phyloP scores from a whole-genome alignment of 225 moss, liverwort and hornwort species.

The Sphagnum tenellum region DNA sequence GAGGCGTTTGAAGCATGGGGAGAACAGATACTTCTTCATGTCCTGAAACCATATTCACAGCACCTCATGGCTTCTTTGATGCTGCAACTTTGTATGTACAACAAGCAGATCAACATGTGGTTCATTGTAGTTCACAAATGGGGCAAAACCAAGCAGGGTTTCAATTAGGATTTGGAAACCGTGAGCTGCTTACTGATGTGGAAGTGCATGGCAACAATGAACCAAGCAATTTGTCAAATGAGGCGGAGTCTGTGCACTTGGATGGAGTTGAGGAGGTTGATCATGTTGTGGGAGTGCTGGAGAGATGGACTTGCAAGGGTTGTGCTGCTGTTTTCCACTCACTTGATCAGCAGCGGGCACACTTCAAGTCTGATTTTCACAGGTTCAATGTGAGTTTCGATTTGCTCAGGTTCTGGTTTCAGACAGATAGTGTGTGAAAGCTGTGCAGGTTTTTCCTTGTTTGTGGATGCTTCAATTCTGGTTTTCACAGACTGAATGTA shows the following conservation, averaged over 20 bases:
- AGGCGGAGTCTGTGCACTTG: not conserved
- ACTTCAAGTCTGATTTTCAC: constrained; percentile 89
- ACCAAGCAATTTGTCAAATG: constrained; percentile 5
- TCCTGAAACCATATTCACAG: constrained; percentile 42
- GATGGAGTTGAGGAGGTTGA: not conserved
- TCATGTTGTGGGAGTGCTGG: constrained; percentile 11
- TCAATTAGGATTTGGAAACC: constrained; percentile 23
- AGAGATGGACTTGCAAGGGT: constrained; percentile 67
- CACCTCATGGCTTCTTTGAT: constrained; percentile 47
- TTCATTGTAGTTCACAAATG: constrained; percentile 7
- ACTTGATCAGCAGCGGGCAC: constrained; percentile 74
- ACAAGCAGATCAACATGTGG: constrained; percentile 13
- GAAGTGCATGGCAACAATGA: not conserved
- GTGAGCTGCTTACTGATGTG: constrained; percentile 8
- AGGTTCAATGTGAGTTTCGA: constrained; percentile 53
- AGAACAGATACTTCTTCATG: not conserved
- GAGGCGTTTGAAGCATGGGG: no score
- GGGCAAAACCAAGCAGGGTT: not conserved
- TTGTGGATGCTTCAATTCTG: not conserved
- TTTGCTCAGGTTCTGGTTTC: not conserved
- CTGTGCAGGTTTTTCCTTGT: not conserved
- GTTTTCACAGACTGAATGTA: not conserved
- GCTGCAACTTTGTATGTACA: constrained; percentile 23
- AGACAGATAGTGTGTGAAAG: not conserved
- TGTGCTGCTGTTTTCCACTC: constrained; percentile 64